phyloP scores from a whole-genome alignment of 2,329 filamentous ascomycete genomes.

The Alternaria gaisen region DNA sequence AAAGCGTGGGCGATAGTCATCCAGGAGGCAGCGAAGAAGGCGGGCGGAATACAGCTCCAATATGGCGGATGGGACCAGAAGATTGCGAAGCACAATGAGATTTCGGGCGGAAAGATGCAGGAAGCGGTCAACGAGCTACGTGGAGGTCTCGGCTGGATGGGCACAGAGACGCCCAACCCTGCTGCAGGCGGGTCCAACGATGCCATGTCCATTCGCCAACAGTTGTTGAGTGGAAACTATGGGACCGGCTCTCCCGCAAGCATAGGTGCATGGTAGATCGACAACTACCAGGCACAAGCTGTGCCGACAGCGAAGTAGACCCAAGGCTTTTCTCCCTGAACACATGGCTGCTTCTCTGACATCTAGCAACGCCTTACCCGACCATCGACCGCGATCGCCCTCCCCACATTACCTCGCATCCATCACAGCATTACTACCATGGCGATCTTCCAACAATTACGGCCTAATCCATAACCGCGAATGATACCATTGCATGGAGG shows the following conservation, averaged over 20 bases:
- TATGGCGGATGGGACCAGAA: slow-evolving; percentile 93
- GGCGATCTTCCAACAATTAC: slow-evolving; percentile 13
- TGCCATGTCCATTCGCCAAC: slow-evolving; percentile 52
- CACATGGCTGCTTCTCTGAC: not conserved
- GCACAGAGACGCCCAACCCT: slow-evolving; percentile 48
- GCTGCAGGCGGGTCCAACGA: slow-evolving; percentile 35
- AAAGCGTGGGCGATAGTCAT: slow-evolving; percentile 94
- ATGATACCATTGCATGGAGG: slow-evolving; percentile 32
- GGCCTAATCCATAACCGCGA: slow-evolving; percentile 17
- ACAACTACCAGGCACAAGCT: not conserved
- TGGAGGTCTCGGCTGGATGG: slow-evolving; percentile 81
- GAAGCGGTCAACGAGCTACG: slow-evolving; percentile 81
- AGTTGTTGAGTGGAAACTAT: slow-evolving; percentile 66
- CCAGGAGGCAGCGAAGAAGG: slow-evolving; percentile 87
- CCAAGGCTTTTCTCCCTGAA: not conserved
- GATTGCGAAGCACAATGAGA: slow-evolving; percentile 85
- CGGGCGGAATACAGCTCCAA: slow-evolving; percentile 87
- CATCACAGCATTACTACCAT: slow-evolving; percentile 11
- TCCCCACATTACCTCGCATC: not conserved
- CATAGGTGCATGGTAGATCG: slow-evolving; percentile 63
- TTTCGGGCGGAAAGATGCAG: slow-evolving; percentile 81
- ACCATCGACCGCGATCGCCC: not conserved
- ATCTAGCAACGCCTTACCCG: not conserved
- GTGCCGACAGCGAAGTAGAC: not conserved
- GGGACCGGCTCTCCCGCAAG: slow-evolving; percentile 63